These are phyloP conservation scores for Nepenthes gracilis DNA, from an alignment of 148 eudicot genomes.

Conservation along the genomic window DNA sequence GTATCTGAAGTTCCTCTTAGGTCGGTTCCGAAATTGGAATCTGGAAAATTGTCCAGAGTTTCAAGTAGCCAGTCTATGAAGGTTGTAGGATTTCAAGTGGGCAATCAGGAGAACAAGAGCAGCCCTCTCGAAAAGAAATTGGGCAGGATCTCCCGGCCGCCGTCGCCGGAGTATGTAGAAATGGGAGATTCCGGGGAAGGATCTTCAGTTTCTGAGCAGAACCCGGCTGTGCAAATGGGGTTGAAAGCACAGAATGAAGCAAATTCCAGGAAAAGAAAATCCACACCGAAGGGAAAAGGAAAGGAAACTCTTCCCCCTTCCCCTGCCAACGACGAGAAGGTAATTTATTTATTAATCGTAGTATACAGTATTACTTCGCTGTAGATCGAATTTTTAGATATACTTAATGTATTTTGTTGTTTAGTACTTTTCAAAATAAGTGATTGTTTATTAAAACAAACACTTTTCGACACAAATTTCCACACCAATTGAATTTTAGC, in stretches of 20 bases:
- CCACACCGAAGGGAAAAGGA: slow-evolving; percentile 38
- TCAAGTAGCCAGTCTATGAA: slow-evolving; percentile 10
- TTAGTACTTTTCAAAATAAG: too few relatives aligned
- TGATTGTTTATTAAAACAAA: too few relatives aligned
- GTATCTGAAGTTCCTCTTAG: neutral
- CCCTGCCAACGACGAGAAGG: slow-evolving; percentile 13
- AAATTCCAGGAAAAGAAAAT: slow-evolving; percentile 61
- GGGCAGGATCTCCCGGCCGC: slow-evolving; percentile 1
- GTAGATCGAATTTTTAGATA: too few relatives aligned
- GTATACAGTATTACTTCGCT: too few relatives aligned
- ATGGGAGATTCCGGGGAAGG: slow-evolving; percentile 57
- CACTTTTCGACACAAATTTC: too few relatives aligned
- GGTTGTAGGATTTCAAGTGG: slow-evolving; percentile 2
- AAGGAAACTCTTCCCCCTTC: slow-evolving; percentile 15
- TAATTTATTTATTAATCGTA: neutral
- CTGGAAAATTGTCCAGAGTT: slow-evolving; percentile 19
- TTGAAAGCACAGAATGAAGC: slow-evolving; percentile 29
- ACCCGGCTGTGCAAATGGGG: slow-evolving; percentile 34
- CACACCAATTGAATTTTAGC: too few relatives aligned
- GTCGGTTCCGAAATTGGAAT: slow-evolving; percentile 10
- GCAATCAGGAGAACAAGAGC: neutral
- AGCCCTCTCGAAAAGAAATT: slow-evolving; percentile 6
- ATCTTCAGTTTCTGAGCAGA: slow-evolving; percentile 82
- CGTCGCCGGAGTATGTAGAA: slow-evolving; percentile 18
- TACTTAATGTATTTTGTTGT: too few relatives aligned